A percentile compares a stretch with the other conserved stretches of the same genome.
Conservation (phyloP, 805 yeast species). For the Schwanniomyces vanrijiae region DNA sequence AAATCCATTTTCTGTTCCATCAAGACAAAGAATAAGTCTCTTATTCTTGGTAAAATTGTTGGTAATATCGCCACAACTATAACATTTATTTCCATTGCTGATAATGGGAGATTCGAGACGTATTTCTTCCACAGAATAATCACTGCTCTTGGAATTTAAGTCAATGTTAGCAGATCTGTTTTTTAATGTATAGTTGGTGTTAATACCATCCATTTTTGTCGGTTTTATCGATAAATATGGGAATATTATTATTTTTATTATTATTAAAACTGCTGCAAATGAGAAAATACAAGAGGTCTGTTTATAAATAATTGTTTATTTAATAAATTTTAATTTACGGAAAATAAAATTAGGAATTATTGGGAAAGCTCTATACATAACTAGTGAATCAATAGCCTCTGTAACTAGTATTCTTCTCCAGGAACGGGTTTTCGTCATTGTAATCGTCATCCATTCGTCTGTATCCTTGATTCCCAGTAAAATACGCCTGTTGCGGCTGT, state of each 20-base stretch:
- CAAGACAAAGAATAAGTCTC: conserved; percentile 53
- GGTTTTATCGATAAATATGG: not conserved
- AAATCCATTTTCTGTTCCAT: conserved; percentile 62
- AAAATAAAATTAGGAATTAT: not conserved
- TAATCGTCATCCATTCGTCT: not conserved
- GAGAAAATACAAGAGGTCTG: not conserved
- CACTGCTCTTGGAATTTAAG: not conserved
- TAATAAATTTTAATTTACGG: not conserved
- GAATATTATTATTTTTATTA: not conserved
- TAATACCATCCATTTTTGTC: not conserved
- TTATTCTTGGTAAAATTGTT: not conserved
- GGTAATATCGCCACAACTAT: not conserved
- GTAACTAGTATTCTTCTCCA: not conserved
- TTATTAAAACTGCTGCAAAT: not conserved
- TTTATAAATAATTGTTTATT: not conserved
- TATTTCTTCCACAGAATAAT: not conserved
- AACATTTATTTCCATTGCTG: not conserved
- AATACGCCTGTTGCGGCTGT: conserved; percentile 6
- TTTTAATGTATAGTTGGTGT: not conserved
- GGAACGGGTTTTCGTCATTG: conserved; percentile 4
- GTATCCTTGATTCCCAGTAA: conserved; percentile 2
- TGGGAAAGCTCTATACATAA: not conserved
- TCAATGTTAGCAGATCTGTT: not conserved
- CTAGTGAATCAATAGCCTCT: not conserved
- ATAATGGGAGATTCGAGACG: conserved; percentile 1